Evolutionary conservation across 23 red algal genomes (phyloP), one percentile per base, ranked within the genome.

Genomic region (Agarophyton chilense): DNA sequence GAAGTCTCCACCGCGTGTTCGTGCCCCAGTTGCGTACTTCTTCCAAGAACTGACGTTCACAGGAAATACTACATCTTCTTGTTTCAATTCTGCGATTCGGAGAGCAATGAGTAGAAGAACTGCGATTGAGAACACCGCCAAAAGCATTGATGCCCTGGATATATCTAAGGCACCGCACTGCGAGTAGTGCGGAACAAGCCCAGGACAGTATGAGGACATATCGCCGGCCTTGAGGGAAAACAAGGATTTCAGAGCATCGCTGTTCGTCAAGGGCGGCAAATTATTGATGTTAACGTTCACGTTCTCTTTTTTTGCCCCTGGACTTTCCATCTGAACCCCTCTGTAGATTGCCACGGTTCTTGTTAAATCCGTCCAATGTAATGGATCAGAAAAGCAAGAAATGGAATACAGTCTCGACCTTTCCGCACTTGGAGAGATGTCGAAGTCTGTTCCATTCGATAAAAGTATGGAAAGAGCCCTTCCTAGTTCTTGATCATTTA

Each of bases 221-320:
- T 80, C 77, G 2, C 29, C 77, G 21, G 77, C 77, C 43, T 80
- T 80, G 21, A 80, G 77, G 11, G 77, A 44, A 56, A 57, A 57
- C 1, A 80, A 7, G 21, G 77, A 35, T 61, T 52, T 80, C 34
- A 80, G 21, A 7, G 45, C 49, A 22, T 80, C 77, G 1, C 21
- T 33, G 0, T 21, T 11, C 10, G 45, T 57, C 77, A 80, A 17
- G 18, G 39, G 41, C 49, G 19, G 35, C 11, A 80, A 21, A 56
- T 61, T 56, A 4, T 51, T 47, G 0, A 80, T 51, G 43, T 52
- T 33, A 1, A 18, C 49, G 47, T 80, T 40, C 77, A 80, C 77
- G 49, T 56, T 42, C 8, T 9, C 0, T 44, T 61, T 56, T 33
- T 61, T 19, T 21, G 26, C 77, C 24, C 77, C 77, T 9, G 47